These are phyloP conservation scores for Ophiocordyceps unilateralis DNA, from an alignment of 2,329 filamentous ascomycete genomes.

Conservation along the genomic window DNA sequence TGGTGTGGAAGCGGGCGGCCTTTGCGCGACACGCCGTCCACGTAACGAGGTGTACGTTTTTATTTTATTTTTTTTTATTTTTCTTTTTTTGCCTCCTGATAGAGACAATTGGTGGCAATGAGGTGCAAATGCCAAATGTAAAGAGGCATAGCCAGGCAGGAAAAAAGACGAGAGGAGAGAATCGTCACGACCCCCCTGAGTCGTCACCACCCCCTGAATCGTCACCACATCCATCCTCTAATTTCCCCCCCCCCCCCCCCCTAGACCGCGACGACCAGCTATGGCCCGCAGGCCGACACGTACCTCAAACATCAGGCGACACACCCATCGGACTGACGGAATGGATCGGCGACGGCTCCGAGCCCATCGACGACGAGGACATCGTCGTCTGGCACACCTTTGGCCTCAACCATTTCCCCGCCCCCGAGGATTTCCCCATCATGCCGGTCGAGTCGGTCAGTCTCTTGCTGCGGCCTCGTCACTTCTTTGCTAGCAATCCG, in stretches of 20 bases:
- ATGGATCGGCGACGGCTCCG: slow-evolving; percentile 28
- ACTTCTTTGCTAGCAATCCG: slow-evolving; percentile 25
- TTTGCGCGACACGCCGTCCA: slow-evolving; percentile 16
- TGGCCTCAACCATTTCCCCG: slow-evolving; percentile 41
- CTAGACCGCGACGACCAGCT: slow-evolving; percentile 23
- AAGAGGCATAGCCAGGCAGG: slow-evolving; percentile 6
- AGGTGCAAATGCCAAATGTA: no score
- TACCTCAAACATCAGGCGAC: slow-evolving; percentile 25
- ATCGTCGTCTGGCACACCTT: slow-evolving; percentile 33
- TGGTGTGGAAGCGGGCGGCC: slow-evolving; percentile 20
- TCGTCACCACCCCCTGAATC: no score
- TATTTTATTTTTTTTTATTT: no score
- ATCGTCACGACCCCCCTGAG: no score
- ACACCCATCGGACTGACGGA: slow-evolving; percentile 16
- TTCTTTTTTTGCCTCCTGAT: no score
- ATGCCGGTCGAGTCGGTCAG: slow-evolving; percentile 45
- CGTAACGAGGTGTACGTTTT: background rate
- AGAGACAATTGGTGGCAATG: no score
- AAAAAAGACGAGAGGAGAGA: no score
- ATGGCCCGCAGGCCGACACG: slow-evolving; percentile 24
- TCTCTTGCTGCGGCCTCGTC: slow-evolving; percentile 30
- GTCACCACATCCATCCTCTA: no score
- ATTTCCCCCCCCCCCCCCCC: slow-evolving; percentile 28
- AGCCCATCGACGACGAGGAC: slow-evolving; percentile 30
- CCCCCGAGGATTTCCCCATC: slow-evolving; percentile 49